A percentile compares a stretch with the other conserved stretches of the same genome.
phyloP scores from a whole-genome alignment of 2,329 filamentous ascomycete species.

The Verticillium dahliae region DNA sequence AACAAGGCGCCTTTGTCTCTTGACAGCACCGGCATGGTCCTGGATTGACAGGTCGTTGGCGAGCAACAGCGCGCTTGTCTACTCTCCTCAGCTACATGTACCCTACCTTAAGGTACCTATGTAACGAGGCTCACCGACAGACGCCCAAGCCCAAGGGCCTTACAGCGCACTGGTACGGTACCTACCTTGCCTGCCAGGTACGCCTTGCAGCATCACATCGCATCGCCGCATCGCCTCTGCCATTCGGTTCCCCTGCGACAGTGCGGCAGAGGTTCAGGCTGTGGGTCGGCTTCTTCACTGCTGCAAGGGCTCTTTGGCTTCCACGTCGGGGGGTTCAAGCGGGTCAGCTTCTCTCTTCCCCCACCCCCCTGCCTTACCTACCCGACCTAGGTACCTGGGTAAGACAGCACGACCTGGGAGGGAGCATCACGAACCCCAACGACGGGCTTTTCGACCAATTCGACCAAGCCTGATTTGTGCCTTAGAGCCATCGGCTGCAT shows the following conservation, averaged over 20 bases:
- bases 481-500: slow-evolving; percentile 4
- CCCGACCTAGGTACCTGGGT: background rate
- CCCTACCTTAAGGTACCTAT: background rate
- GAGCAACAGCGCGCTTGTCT: background rate
- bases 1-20: background rate
- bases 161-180: too few relatives aligned
- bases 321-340: background rate
- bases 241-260: background rate
- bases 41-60: background rate
- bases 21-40: background rate
- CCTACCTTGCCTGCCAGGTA: too few relatives aligned
- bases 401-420: slow-evolving; percentile 1
- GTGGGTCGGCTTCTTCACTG: slow-evolving; percentile 8
- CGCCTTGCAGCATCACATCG: background rate
- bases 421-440: background rate
- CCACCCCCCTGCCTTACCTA: background rate
- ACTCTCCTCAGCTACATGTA: too few relatives aligned
- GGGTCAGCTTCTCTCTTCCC: slow-evolving; percentile 6
- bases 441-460: background rate
- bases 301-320: slow-evolving; percentile 10
- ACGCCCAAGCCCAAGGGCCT: too few relatives aligned
- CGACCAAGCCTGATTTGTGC: background rate
- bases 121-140: background rate
- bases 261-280: slow-evolving; percentile 1
- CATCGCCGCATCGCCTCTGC: background rate